A percentile compares a stretch with the other conserved stretches of the same genome.
phyloP scores from a whole-genome alignment of 2,329 filamentous ascomycete genomes.

The Pyricularia grisea region DNA sequence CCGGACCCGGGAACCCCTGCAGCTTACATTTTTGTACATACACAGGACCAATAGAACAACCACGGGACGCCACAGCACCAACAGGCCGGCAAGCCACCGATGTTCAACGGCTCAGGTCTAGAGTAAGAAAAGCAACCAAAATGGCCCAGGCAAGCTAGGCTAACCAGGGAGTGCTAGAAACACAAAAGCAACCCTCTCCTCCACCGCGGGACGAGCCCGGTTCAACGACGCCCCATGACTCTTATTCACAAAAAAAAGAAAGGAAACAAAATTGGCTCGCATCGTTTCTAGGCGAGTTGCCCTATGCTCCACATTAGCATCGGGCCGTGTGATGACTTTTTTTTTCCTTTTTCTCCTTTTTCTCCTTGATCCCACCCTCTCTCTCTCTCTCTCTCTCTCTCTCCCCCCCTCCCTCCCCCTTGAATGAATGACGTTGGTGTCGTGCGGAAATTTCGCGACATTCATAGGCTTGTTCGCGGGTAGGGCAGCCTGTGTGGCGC shows the following conservation, averaged over 20 bases:
- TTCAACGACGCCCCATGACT: neutral
- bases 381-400: too few relatives aligned
- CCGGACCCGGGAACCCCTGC: neutral
- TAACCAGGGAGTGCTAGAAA: neutral
- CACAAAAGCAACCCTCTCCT: neutral
- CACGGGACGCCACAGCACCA: neutral
- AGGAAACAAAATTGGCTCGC: neutral
- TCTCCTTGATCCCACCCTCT: too few relatives aligned
- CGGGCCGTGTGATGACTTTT: neutral
- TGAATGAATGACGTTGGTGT: neutral
- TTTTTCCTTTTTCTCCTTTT: neutral
- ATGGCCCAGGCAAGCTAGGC: too few relatives aligned
- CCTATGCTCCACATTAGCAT: neutral
- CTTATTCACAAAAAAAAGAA: too few relatives aligned
- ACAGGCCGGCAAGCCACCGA: neutral
- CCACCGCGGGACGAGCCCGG: neutral
- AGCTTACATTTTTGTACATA: neutral
- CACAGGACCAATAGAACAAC: neutral
- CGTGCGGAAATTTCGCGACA: neutral
- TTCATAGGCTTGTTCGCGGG: neutral
- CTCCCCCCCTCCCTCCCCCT: neutral
- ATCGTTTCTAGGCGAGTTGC: neutral
- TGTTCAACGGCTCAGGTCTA: neutral
- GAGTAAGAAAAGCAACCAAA: neutral
- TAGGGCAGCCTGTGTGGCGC: neutral